Conservation (phyloP, 2,329 filamentous ascomycete genomes). For the Phoma sp. region DNA sequence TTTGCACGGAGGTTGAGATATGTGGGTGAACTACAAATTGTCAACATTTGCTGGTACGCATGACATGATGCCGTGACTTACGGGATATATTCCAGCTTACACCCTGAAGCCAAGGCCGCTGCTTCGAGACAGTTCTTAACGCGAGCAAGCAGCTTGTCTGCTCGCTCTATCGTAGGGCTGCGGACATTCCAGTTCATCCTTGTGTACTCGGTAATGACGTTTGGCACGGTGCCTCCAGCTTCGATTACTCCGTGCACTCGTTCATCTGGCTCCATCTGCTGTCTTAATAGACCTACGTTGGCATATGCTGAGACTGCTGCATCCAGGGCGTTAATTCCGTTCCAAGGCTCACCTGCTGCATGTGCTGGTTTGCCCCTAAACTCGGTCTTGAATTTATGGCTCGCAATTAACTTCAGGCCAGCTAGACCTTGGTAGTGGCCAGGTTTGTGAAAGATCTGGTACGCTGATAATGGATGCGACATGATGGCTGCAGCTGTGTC, state of each 20-base stretch:
- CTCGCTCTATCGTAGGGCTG: slow-evolving; percentile 42
- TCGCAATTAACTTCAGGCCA: slow-evolving; percentile 21
- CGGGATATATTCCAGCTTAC: slow-evolving; percentile 46
- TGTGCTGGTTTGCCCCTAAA: slow-evolving; percentile 44
- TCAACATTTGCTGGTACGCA: background rate
- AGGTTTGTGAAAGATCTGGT: slow-evolving; percentile 26
- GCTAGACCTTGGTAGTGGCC: slow-evolving; percentile 21
- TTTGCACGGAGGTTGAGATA: slow-evolving; percentile 59
- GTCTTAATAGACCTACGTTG: slow-evolving; percentile 34
- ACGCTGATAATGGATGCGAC: slow-evolving; percentile 32
- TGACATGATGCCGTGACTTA: slow-evolving; percentile 24
- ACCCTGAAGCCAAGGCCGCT: slow-evolving; percentile 24
- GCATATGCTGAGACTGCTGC: slow-evolving; percentile 48
- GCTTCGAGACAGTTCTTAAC: slow-evolving; percentile 47
- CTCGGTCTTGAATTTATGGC: slow-evolving; percentile 31
- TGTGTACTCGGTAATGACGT: slow-evolving; percentile 44
- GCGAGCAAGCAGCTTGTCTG: slow-evolving; percentile 26
- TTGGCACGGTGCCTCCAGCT: slow-evolving; percentile 17
- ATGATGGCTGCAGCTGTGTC: slow-evolving; percentile 30
- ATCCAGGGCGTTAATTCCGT: slow-evolving; percentile 52
- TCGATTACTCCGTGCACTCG: slow-evolving; percentile 25
- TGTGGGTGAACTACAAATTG: slow-evolving; percentile 36
- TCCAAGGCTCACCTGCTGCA: slow-evolving; percentile 50
- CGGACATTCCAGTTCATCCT: slow-evolving; percentile 53
- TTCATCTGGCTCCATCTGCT: slow-evolving; percentile 25